Conservation (phyloP, 495 filamentous ascomycete genomes). For the Penicillium odoratum region DNA sequence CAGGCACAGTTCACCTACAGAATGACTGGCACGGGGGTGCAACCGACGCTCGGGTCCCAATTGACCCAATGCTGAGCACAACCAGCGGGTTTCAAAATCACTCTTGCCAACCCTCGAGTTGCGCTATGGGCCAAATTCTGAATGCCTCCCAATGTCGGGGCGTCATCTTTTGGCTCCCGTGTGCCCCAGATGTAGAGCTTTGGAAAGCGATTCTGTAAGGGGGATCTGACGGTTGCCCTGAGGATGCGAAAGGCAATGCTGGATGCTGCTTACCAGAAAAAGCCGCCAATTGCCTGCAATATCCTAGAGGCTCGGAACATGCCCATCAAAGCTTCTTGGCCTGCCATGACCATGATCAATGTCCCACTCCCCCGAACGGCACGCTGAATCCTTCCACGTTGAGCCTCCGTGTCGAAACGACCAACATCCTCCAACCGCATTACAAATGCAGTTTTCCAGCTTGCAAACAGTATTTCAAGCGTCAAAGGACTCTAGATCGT, state of each 20-base stretch:
- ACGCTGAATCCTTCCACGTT: not conserved
- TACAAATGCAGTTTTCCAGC: constrained; percentile 22
- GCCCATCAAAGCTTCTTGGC: not conserved
- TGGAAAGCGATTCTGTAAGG: not conserved
- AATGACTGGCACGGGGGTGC: not conserved
- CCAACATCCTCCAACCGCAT: not conserved
- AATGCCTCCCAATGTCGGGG: not conserved
- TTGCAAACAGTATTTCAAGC: constrained; percentile 39
- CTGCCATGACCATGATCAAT: not conserved
- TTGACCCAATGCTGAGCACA: not conserved
- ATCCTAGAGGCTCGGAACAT: not conserved
- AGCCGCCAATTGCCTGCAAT: not conserved
- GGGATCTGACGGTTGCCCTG: not conserved
- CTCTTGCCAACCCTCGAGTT: not conserved
- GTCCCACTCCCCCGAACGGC: not conserved
- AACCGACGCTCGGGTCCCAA: not conserved
- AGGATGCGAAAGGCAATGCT: not conserved
- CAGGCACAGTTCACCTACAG: not conserved
- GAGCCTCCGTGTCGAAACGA: not conserved
- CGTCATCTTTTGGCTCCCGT: not conserved
- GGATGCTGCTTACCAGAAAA: not conserved
- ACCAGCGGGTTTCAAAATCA: not conserved
- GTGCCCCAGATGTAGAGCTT: not conserved
- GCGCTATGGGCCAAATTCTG: not conserved
- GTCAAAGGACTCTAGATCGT: constrained; percentile 53